A percentile compares a stretch with the other conserved stretches of the same genome.
phyloP scores from a whole-genome alignment of 2,329 filamentous ascomycete species.

The Hymenoscyphus repandus region DNA sequence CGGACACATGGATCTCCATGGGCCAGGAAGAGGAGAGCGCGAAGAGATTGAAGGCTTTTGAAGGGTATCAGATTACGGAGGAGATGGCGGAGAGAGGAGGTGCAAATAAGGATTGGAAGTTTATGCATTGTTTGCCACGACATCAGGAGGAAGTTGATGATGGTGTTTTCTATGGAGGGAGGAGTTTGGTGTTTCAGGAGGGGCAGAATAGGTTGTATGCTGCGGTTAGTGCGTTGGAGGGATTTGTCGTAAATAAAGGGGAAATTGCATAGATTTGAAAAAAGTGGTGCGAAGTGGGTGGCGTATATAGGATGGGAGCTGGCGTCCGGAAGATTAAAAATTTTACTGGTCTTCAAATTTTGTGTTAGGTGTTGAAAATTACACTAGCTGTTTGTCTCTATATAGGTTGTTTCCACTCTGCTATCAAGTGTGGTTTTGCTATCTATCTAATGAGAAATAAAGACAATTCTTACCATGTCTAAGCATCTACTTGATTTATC shows the following conservation, averaged over 20 bases:
- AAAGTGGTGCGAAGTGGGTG: too few species aligned
- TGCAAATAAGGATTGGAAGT: conserved; percentile 86
- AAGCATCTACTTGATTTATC: too few species aligned
- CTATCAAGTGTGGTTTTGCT: too few species aligned
- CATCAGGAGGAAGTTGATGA: conserved; percentile 91
- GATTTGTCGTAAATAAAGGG: conserved; percentile 92
- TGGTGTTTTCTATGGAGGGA: conserved; percentile 84
- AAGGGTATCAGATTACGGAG: conserved; percentile 85
- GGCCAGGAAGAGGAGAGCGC: conserved; percentile 84
- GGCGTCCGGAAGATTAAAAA: too few species aligned
- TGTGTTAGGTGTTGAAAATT: too few species aligned
- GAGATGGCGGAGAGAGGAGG: conserved; percentile 71
- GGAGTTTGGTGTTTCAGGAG: conserved; percentile 87
- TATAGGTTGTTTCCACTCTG: too few species aligned
- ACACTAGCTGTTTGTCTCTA: too few species aligned
- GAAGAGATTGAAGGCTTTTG: conserved; percentile 74
- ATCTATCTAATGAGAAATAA: too few species aligned
- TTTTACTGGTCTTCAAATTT: too few species aligned
- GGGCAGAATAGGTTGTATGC: conserved; percentile 94
- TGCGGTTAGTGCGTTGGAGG: conserved; percentile 74
- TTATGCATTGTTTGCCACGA: conserved; percentile 96
- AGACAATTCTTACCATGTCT: too few species aligned
- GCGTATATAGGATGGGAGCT: too few species aligned
- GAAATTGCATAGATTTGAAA: conserved; percentile 44
- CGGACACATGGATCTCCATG: conserved; percentile 98